A percentile compares a stretch with the other conserved stretches of the same genome.
These are phyloP conservation scores for Baudoinia panamericana DNA, from an alignment of 495 filamentous ascomycete species.

Conservation along the genomic window DNA sequence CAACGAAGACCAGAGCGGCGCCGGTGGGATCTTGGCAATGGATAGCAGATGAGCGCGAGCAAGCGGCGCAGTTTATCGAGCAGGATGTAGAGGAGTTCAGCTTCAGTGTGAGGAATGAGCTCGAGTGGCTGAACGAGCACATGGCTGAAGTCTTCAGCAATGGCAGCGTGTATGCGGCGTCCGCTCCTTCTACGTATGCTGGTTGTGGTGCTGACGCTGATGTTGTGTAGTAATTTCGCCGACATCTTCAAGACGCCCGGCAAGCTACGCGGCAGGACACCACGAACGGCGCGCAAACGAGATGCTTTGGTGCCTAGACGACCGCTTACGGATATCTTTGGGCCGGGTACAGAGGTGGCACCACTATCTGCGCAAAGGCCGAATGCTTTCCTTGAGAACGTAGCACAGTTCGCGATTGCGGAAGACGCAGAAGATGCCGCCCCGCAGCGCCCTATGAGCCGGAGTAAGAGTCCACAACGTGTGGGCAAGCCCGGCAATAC, in stretches of 20 bases:
- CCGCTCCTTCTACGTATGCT: background rate
- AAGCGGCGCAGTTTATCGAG: conserved; percentile 45
- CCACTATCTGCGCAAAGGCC: conserved; percentile 10
- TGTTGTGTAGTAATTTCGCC: conserved; percentile 52
- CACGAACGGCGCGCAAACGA: conserved; percentile 63
- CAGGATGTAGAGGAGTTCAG: conserved; percentile 45
- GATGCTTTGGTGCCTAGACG: conserved; percentile 52
- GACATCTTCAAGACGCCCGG: conserved; percentile 95
- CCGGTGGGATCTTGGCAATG: conserved; percentile 51
- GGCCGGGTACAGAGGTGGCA: conserved; percentile 30
- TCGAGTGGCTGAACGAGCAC: conserved; percentile 25
- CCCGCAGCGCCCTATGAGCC: conserved; percentile 6
- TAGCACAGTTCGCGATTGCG: conserved; percentile 20
- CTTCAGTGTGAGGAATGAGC: conserved; percentile 16
- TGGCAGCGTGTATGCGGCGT: conserved; percentile 66
- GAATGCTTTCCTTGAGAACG: conserved; percentile 17
- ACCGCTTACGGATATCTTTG: conserved; percentile 77
- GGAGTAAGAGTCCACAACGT: conserved; percentile 18
- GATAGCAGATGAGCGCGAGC: conserved; percentile 54
- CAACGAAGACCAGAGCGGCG: conserved; percentile 25
- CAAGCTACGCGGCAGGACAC: conserved; percentile 86
- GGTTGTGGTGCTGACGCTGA: background rate
- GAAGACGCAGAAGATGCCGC: conserved; percentile 10
- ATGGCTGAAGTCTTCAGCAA: conserved; percentile 35
- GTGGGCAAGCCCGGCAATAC: conserved; percentile 20